A percentile compares a stretch with the other conserved stretches of the same genome.
Conservation (phyloP, 192 early-diverging fungal genomes). For the Phycomyces blakesleeanus region DNA sequence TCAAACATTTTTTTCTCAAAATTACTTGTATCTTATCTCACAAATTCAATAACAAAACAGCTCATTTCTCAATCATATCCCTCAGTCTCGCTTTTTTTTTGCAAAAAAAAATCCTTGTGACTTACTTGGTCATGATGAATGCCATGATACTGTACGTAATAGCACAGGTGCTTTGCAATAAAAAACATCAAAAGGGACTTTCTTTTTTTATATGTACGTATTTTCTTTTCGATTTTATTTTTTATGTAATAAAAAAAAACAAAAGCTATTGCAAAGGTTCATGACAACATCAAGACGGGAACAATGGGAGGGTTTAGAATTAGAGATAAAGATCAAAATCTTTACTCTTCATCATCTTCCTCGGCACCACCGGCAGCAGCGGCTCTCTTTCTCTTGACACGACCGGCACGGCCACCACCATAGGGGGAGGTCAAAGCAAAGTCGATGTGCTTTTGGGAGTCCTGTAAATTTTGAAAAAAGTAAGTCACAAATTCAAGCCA, state of each 20-base stretch:
- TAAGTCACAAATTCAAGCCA: slow-evolving; percentile 64
- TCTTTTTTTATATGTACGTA: too few species aligned
- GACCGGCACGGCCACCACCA: slow-evolving; percentile 97
- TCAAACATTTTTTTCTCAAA: too few species aligned
- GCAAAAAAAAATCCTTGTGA: not conserved
- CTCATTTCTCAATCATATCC: too few species aligned
- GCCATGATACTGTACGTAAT: slow-evolving; percentile 3
- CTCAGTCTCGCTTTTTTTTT: too few species aligned
- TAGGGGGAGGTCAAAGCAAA: slow-evolving; percentile 75
- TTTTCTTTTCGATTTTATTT: too few species aligned
- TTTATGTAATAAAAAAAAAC: too few species aligned
- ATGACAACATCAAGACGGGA: not conserved
- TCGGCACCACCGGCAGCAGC: slow-evolving; percentile 59
- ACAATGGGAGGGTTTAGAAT: not conserved
- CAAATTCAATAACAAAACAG: too few species aligned
- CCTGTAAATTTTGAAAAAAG: slow-evolving; percentile 6
- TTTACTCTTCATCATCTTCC: slow-evolving; percentile 61
- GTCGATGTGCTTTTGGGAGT: slow-evolving; percentile 61
- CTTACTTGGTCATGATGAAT: not conserved
- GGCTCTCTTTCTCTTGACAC: slow-evolving; percentile 94
- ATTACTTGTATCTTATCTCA: too few species aligned
- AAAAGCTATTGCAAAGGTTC: slow-evolving; percentile 21
- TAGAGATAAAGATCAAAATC: not conserved
- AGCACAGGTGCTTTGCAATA: slow-evolving; percentile 15
- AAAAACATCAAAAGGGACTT: slow-evolving; percentile 26